Conservation (phyloP, 352 stramenopile species). For the Phytophthora ramorum region DNA sequence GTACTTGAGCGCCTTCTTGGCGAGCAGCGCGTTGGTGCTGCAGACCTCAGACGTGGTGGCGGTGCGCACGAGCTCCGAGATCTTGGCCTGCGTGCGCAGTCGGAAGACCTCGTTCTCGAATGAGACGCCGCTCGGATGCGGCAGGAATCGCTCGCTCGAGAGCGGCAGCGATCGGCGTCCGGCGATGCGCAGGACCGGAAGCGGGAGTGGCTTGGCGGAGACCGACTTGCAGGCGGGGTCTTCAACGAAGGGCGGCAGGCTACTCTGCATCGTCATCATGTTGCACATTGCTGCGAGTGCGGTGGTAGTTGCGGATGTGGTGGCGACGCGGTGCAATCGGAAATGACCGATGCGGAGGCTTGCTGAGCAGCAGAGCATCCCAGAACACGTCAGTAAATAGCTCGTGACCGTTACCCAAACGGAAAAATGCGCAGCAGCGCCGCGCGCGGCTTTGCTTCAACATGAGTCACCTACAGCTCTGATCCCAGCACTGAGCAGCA, state of each 20-base stretch:
- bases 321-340: background rate
- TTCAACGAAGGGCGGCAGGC: constrained; percentile 17
- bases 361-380: background rate
- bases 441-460: too few species aligned
- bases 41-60: constrained; percentile 14
- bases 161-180: background rate
- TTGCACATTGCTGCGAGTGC: constrained; percentile 30
- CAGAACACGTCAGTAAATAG: too few species aligned
- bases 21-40: constrained; percentile 46
- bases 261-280: constrained; percentile 14
- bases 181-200: background rate
- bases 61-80: constrained; percentile 34
- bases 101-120: constrained; percentile 49
- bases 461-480: too few species aligned
- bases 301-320: background rate
- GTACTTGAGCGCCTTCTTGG: constrained; percentile 59
- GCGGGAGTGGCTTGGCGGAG: constrained; percentile 2
- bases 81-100: constrained; percentile 38
- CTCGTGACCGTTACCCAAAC: background rate
- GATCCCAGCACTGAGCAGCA: too few species aligned
- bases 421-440: constrained; percentile 1
- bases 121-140: constrained; percentile 23
- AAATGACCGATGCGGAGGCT: background rate
- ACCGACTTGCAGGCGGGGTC: constrained; percentile 12
- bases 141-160: constrained; percentile 12